Conservation (phyloP, 106 monocot species). For the Dactylorhiza incarnata region DNA sequence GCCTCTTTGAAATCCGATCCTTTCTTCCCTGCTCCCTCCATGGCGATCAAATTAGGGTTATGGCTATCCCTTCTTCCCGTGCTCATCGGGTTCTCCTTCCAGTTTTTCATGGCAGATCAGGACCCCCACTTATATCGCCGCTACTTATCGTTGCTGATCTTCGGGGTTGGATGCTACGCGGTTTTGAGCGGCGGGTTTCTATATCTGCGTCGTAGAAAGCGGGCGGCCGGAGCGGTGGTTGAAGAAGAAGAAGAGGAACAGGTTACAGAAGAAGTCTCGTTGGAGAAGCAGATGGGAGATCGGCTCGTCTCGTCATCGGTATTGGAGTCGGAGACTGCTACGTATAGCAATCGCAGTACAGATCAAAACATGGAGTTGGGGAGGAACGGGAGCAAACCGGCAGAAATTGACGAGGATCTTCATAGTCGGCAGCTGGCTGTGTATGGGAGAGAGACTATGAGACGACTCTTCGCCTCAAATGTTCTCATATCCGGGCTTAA, state of each 20-base stretch:
- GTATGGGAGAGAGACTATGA: conserved; percentile 73
- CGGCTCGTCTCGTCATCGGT: conserved; percentile 7
- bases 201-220: conserved; percentile 54
- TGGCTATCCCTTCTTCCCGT: conserved; percentile 5
- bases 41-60: conserved; percentile 7
- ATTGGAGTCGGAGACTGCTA: conserved; percentile 1
- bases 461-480: conserved; percentile 50
- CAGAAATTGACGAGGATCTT: conserved; percentile 70
- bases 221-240: conserved; percentile 18
- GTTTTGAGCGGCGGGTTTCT: conserved; percentile 35
- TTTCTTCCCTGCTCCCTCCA: neutral
- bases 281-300: conserved; percentile 23
- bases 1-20: neutral
- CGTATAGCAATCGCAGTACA: conserved; percentile 5
- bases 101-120: conserved; percentile 10
- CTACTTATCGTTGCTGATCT: conserved; percentile 15
- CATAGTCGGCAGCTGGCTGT: conserved; percentile 76
- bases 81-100: neutral
- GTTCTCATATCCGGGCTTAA: conserved; percentile 61
- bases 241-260: conserved; percentile 8
- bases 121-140: neutral
- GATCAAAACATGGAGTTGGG: conserved; percentile 20
- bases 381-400: conserved; percentile 13
- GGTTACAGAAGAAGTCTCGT: neutral
- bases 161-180: conserved; percentile 25